These are phyloP conservation scores for Aspergillus niger DNA, from an alignment of 2,329 filamentous ascomycete species.

Conservation along the genomic window DNA sequence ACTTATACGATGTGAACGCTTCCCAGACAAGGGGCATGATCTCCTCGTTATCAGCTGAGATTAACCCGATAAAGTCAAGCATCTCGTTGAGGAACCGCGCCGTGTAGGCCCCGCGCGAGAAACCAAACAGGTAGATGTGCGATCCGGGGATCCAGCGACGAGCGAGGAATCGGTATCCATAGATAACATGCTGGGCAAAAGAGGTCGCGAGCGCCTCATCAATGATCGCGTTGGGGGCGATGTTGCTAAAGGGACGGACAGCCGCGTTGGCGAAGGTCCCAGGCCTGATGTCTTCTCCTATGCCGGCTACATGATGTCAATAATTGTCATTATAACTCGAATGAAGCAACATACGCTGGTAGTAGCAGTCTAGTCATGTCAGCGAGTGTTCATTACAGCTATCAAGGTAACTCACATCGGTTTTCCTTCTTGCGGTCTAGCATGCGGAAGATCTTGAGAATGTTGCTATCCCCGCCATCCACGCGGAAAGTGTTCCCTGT, in stretches of 20 bases:
- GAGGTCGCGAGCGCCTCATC: constrained; percentile 21
- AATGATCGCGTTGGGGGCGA: constrained; percentile 11
- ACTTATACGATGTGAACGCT: constrained; percentile 20
- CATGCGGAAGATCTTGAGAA: constrained; percentile 46
- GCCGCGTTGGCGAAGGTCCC: constrained; percentile 15
- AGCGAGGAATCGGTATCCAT: constrained; percentile 25
- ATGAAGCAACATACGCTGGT: constrained; percentile 21
- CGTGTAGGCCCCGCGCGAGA: constrained; percentile 29
- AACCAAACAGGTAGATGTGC: constrained; percentile 28
- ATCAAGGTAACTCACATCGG: constrained; percentile 17
- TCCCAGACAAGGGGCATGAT: constrained; percentile 23
- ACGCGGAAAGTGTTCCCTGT: constrained; percentile 44
- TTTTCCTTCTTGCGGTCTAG: constrained; percentile 33
- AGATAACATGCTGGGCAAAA: constrained; percentile 24
- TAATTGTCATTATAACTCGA: background rate
- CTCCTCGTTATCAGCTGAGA: constrained; percentile 25
- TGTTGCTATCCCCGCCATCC: constrained; percentile 45
- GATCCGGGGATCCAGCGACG: constrained; percentile 19
- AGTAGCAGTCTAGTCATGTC: constrained; percentile 21
- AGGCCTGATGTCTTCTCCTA: constrained; percentile 21
- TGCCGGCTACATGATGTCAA: constrained; percentile 16
- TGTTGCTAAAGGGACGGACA: constrained; percentile 15
- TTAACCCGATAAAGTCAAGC: constrained; percentile 23
- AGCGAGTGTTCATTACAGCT: background rate
- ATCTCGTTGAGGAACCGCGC: constrained; percentile 28